Base-by-base conservation (phyloP, 1,284 basidiomycete species). In the Papiliotrema flavescens region DNA sequence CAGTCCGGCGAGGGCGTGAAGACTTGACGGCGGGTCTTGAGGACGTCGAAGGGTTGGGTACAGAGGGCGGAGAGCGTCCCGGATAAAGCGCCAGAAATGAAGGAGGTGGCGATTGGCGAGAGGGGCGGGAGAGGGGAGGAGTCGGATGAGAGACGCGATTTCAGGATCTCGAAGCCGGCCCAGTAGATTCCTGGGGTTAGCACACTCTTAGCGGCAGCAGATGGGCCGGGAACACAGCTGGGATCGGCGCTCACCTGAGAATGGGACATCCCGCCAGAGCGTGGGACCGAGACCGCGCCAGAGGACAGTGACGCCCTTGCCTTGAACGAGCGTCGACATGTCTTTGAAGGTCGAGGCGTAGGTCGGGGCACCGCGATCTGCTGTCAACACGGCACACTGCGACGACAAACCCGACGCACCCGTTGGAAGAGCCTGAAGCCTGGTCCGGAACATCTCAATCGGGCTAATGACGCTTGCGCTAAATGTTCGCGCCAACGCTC, bases 241-340 rank as follows among this genome's bases (percentile, higher is more conserved):
- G 28, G 11, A 32, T n/a, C n/a, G 14, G 49, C 43, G 59, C 66
- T 58, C 41, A 64, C 92, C 95, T 39, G 89, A 93, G 73, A 98
- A 98, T 0, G 95, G 95, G 1, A 98, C 95, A 65, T 98, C 95
- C 54, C 95, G 83, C 92, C 91, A 98, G 8, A 98, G 80, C 5
- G 93, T 97, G 3, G 94, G 84, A 0, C 88, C 87, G 3, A 98
- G 80, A 0, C 95, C 95, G 51, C 91, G 82, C 89, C 92, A 98
- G 22, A 98, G 81, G 46, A 85, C 87, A 19, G 78, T 69, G 7
- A 86, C 65, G 6, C 94, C 94, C 52, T 87, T 80, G 39, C 76
- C 69, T 44, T 79, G 80, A 9, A 87, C 85, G 17, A 90, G 75
- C 2, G 66, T 70, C 7, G 52, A 49, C 63, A 77, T 70, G 28